Evolutionary conservation across 345 rosid species (phyloP).

Genomic region (Barbarea vulgaris): DNA sequence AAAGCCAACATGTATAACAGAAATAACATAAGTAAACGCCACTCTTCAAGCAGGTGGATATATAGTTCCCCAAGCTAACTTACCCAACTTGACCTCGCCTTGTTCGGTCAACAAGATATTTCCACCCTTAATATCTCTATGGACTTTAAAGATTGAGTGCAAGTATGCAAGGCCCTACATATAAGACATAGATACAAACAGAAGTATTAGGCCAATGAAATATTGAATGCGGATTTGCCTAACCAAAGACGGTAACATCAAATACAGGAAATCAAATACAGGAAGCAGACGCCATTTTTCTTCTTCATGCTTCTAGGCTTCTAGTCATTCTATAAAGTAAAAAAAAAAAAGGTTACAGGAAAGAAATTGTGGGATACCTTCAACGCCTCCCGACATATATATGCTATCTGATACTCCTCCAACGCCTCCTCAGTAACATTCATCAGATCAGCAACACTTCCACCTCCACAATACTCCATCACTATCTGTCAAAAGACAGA

Average conservation of each 20-base stretch:
- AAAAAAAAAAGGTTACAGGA: constrained; percentile 1
- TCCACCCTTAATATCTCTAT: constrained; percentile 98
- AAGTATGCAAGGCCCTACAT: constrained; percentile 93
- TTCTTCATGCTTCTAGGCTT: constrained; percentile 30
- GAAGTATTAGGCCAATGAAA: constrained; percentile 20
- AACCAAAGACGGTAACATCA: constrained; percentile 17
- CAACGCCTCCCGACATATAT: constrained; percentile 86
- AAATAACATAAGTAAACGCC: constrained; percentile 13
- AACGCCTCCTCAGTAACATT: constrained; percentile 83
- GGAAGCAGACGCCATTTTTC: constrained; percentile 19
- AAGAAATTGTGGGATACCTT: constrained; percentile 57
- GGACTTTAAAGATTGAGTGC: constrained; percentile 97
- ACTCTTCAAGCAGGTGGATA: constrained; percentile 3
- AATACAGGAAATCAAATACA: constrained; percentile 24
- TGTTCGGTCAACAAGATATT: constrained; percentile 97
- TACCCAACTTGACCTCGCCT: constrained; percentile 99
- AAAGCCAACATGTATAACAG: constrained; percentile 10
- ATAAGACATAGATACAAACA: constrained; percentile 33
- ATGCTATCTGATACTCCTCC: constrained; percentile 97
- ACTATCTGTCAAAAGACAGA: constrained; percentile 78
- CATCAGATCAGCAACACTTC: constrained; percentile 97
- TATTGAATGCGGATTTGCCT: constrained; percentile 13
- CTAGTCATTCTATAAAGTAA: constrained; percentile 24
- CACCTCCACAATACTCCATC: constrained; percentile 99
- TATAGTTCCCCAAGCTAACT: constrained; percentile 40